Base-by-base conservation (phyloP, 1,284 basidiomycete genomes). In the Earliella scabrosa region DNA sequence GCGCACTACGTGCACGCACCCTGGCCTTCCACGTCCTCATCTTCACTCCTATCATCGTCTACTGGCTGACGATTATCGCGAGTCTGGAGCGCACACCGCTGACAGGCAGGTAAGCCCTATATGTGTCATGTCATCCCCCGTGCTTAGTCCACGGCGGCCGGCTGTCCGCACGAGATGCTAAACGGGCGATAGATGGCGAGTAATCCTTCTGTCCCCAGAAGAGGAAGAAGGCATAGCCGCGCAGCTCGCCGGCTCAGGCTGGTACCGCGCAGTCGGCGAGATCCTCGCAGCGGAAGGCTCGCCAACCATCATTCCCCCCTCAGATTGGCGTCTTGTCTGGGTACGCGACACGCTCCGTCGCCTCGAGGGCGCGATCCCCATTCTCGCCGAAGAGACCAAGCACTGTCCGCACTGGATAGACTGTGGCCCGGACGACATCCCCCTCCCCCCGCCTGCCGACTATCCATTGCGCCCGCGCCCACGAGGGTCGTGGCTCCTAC, bases 301-400 rank as follows among this genome's bases (percentile, higher is more conserved):
- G 0, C 80, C 83, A 0, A 77, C 74, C 29, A 75, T 90, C 49
- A 77, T 95, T 35, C 82, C 89, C 8, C 70, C 81, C 1, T 78
- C 76, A 36, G 93, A 97, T 72, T 96, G 94, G 94, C 83, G 94
- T 55, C 89, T 91, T 69, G 68, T 74, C 32, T 95, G 93, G 93
- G 92, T 95, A 14, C 80, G 82, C 55, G 77, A 83, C 32, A 92
- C 90, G 1, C 76, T 96, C 14, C 85, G 90, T 14, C 77, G 78
- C 44, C 80, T 97, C 9, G 93, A 95, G 72, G 62, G 71, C 16
- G 86, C 79, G 38, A 83, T 92, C 29, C 88, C 88, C 2, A 68
- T 83, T n/a, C 74, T 93, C 11, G 81, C 82, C 13, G 71, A 75
- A 29, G 88, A 90, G 65, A 73, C 74, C 13, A 75, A 82, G 49